These are phyloP conservation scores for Sarocladiaceae sp. DNA, from an alignment of 2,329 filamentous ascomycete genomes.

Conservation along the genomic window DNA sequence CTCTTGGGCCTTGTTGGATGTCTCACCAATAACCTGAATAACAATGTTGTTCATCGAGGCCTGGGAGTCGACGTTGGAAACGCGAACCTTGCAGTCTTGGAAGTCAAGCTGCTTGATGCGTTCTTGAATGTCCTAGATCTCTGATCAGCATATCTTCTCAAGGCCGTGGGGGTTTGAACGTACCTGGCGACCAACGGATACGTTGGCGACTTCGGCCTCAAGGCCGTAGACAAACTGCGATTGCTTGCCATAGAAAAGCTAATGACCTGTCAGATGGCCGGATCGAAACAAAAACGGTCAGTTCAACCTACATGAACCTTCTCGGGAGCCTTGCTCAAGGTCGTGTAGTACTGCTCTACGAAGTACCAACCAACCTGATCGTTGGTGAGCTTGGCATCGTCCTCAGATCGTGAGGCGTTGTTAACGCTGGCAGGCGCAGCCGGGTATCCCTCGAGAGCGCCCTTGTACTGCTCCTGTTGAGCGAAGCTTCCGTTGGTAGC, in stretches of 20 bases:
- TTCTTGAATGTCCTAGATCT: conserved; percentile 74
- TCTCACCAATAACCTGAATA: conserved; percentile 96
- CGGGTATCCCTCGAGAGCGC: conserved; percentile 30
- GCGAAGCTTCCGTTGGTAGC: conserved; percentile 51
- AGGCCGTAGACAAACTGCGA: conserved; percentile 91
- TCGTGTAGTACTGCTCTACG: conserved; percentile 98
- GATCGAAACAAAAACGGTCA: not conserved
- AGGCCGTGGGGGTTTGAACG: not conserved
- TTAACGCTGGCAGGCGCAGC: conserved; percentile 29
- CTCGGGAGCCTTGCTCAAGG: conserved; percentile 86
- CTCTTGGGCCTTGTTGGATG: conserved; percentile 79
- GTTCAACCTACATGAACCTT: conserved; percentile 67
- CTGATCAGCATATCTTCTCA: conserved; percentile 11
- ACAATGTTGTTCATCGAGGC: conserved; percentile 89
- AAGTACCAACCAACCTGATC: conserved; percentile 99
- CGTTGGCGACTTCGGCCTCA: conserved; percentile 81
- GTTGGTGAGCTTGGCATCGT: conserved; percentile 54
- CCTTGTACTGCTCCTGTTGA: conserved; percentile 37
- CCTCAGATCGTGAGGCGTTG: conserved; percentile 25
- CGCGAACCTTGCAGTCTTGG: conserved; percentile 96
- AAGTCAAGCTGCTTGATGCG: conserved; percentile 90
- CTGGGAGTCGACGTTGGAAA: conserved; percentile 96
- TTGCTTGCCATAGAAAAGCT: conserved; percentile 93
- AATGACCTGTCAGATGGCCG: conserved; percentile 3
- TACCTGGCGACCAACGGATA: conserved; percentile 83